Conservation (phyloP, 1,284 basidiomycete species). For the Coniferiporia sulphurascens region DNA sequence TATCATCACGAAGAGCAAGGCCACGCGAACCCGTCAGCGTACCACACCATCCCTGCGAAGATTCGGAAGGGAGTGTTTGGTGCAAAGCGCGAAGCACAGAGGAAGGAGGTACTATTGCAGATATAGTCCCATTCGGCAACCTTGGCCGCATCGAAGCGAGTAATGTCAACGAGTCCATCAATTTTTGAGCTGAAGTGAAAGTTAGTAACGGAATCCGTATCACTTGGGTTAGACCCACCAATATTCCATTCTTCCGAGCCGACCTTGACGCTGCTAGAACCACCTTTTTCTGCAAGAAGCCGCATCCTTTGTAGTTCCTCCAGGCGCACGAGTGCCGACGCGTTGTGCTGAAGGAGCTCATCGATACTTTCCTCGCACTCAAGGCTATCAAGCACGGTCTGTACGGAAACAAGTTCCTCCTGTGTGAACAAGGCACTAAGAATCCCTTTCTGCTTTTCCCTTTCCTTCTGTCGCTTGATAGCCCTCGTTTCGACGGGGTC, state of each 20-base stretch:
- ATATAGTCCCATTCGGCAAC: constrained; percentile 34
- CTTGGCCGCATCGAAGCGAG: constrained; percentile 68
- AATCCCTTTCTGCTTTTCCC: constrained; percentile 20
- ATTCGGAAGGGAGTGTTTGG: constrained; percentile 54
- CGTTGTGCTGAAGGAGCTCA: constrained; percentile 60
- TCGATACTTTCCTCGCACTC: constrained; percentile 64
- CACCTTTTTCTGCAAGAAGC: constrained; percentile 41
- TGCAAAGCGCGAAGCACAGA: constrained; percentile 62
- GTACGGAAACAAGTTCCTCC: constrained; percentile 50
- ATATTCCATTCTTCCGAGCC: constrained; percentile 75
- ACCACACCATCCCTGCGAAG: constrained; percentile 66
- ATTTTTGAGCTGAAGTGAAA: constrained; percentile 54
- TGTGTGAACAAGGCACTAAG: constrained; percentile 51
- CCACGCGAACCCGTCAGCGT: constrained; percentile 56
- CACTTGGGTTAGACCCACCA: constrained; percentile 41
- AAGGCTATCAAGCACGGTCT: constrained; percentile 49
- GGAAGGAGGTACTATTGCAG: constrained; percentile 54
- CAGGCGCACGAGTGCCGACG: constrained; percentile 53
- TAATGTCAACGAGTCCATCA: constrained; percentile 61
- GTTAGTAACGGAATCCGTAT: constrained; percentile 19
- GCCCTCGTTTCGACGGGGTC: constrained; percentile 10
- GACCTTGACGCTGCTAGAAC: constrained; percentile 45
- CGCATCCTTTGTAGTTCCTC: constrained; percentile 59
- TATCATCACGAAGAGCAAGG: constrained; percentile 65
- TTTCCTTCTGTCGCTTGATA: constrained; percentile 4